Base-by-base conservation (phyloP, 2,329 filamentous ascomycete genomes). In the Aspergillus sp. region DNA sequence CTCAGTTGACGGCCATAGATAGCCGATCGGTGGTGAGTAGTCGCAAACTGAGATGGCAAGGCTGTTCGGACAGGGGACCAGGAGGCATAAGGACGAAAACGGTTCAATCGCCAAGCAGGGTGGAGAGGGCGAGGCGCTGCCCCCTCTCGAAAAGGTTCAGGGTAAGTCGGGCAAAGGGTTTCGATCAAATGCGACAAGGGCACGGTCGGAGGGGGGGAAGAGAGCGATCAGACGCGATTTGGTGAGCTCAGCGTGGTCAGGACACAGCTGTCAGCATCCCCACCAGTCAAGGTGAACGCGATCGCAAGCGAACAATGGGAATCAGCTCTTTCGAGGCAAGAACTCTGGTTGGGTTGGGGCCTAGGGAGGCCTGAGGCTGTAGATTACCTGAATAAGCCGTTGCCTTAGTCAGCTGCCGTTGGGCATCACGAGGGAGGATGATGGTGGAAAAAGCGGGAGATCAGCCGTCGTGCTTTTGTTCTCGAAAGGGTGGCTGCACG, bases 31-130 rank as follows among this genome's bases (percentile, higher is more conserved):
- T 47, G 28, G 17, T 60, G 41, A 45, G 39, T 55, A 25, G 55
- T 62, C 57, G 60, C 50, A 58, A 50, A 25, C 21, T 50, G 56
- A 19, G 57, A 57, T 52, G 59, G 50, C 51, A 32, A 49, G 48
- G 50, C 59, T 52, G 59, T 55, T 63, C 43, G 50, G 54, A 62
- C 52, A 41, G 49, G 59, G 57, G 55, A 48, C 52, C 54, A 53
- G 59, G 48, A 60, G 59, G 67, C 67, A 73, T 71, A 60, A 64
- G 64, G 63, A 68, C 63, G 63, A 62, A 67, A 67, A 67, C 65
- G 60, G 64, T 53, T 62, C 59, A 56, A 63, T 62, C 60, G 65
- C 62, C 58, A 63, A 66, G 63, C 60, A 67, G 30, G 56, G 60
- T 43, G 61, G 63, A 56, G 56, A 60, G 58, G 25, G 60, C 50